Evolutionary conservation across 331 rosid species (phyloP), one percentile per base, ranked within the genome.

Genomic region (Dryas integrifolia): DNA sequence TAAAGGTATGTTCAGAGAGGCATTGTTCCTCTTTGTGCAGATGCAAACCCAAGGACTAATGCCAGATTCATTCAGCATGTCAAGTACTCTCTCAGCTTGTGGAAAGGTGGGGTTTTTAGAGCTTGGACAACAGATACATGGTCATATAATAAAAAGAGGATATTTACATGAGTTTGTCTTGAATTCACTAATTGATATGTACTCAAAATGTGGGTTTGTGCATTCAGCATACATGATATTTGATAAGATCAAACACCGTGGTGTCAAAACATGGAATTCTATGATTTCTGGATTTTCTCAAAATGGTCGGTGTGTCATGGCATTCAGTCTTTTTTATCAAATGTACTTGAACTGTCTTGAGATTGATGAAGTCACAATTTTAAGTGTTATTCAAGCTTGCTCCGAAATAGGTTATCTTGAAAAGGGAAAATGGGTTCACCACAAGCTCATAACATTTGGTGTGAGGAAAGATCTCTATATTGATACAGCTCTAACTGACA

Each of bases 371-470:
- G 92, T 94, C 69, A 87, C 96, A 30, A 77, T 91, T 68, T 81
- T 88, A 73, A 80, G 93, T 78, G 91, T 84, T 70, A 85, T 94
- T 73, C 97, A 94, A 91, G 97, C 98, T 74, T 91, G 95, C 82
- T 86, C 96, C 57, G 84, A 81, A 82, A 77, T 87, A 80, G 97
- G 98, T 73, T 82, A 84, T 81, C 82, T 88, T 14, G 89, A 88
- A 65, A 89, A 86, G 82, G 98, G 98, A 64, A 94, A 89, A 86
- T 91, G 95, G 97, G 81, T 91, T 83, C 98, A 89, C 88, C 92
- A 91, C 76, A 89, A 89, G 81, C 75, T 89, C 76, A 72, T 91
- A 68, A 82, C 81, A 24, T 83, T 62, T 16, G 96, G 95, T 26
- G 2, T 82, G 51, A 71, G 72, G 45, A 79, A 80, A 58, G 85